Conservation (phyloP, 2,329 filamentous ascomycete species). For the Neophaeococcomyces aloes region DNA sequence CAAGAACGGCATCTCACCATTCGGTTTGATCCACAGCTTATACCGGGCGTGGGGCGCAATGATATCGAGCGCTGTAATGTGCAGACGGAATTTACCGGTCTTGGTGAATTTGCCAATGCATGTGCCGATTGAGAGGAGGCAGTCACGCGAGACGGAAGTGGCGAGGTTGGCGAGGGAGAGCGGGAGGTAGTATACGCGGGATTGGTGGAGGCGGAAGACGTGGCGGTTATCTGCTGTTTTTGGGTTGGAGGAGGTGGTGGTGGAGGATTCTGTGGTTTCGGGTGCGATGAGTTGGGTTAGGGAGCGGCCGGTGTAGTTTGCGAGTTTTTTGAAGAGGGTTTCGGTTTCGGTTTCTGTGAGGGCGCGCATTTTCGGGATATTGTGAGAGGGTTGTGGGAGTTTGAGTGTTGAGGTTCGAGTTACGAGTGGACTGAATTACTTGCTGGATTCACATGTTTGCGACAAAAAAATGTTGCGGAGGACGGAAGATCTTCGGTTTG, state of each 20-base stretch:
- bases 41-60: slow-evolving; percentile 85
- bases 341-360: slow-evolving; percentile 57
- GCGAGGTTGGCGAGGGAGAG: slow-evolving; percentile 85
- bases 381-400: too few relatives aligned
- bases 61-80: slow-evolving; percentile 83
- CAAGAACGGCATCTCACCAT: slow-evolving; percentile 94
- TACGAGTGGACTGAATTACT: too few relatives aligned
- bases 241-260: too few relatives aligned
- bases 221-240: slow-evolving; percentile 60
- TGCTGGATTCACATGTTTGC: too few relatives aligned
- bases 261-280: slow-evolving; percentile 51
- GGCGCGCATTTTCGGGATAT: slow-evolving; percentile 51
- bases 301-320: slow-evolving; percentile 80
- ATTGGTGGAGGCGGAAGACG: slow-evolving; percentile 74
- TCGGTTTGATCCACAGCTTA: slow-evolving; percentile 94
- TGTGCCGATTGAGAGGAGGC: slow-evolving; percentile 76
- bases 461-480: too few relatives aligned
- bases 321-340: slow-evolving; percentile 82
- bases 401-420: too few relatives aligned
- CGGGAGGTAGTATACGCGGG: slow-evolving; percentile 83
- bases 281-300: slow-evolving; percentile 76
- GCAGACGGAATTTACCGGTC: slow-evolving; percentile 86
- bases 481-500: too few relatives aligned
- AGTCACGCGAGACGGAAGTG: slow-evolving; percentile 70
- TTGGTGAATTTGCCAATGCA: slow-evolving; percentile 95